Evolutionary conservation across 257 asterid genomes (phyloP).

Genomic region (Mentha longifolia): DNA sequence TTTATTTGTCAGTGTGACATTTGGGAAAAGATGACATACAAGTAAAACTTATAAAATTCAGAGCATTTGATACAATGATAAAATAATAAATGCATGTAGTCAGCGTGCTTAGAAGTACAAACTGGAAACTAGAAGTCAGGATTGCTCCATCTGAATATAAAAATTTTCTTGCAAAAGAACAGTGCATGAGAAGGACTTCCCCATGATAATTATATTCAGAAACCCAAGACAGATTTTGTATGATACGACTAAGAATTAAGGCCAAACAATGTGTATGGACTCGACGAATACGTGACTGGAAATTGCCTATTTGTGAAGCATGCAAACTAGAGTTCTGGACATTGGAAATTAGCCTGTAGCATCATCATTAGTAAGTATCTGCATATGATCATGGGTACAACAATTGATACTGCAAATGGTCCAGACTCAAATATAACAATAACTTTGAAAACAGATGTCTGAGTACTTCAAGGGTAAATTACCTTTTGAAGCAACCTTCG

Average conservation of each 20-base stretch:
- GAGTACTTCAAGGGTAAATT: constrained; percentile 2
- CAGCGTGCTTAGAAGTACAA: neutral
- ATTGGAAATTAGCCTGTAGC: too few relatives aligned
- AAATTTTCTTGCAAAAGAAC: neutral
- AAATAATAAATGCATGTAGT: neutral
- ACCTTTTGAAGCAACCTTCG: constrained; percentile 70
- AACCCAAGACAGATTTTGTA: neutral
- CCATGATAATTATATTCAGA: neutral
- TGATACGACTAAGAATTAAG: neutral
- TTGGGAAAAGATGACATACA: constrained; percentile 27
- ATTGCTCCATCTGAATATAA: neutral
- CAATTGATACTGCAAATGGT: neutral
- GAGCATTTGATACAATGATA: too few relatives aligned
- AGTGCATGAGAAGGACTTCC: neutral
- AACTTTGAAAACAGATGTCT: neutral
- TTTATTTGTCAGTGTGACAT: constrained; percentile 45
- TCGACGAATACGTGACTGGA: too few relatives aligned
- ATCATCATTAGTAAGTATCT: too few relatives aligned
- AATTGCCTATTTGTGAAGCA: constrained; percentile 7
- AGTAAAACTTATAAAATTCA: too few relatives aligned
- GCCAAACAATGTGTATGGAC: too few relatives aligned
- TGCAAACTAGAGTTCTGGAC: neutral
- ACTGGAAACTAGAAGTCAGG: neutral
- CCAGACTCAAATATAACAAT: constrained; percentile 22
- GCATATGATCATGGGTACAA: too few relatives aligned